Evolutionary conservation across 352 stramenopile genomes (phyloP).

Genomic region (Phytophthora lateralis): DNA sequence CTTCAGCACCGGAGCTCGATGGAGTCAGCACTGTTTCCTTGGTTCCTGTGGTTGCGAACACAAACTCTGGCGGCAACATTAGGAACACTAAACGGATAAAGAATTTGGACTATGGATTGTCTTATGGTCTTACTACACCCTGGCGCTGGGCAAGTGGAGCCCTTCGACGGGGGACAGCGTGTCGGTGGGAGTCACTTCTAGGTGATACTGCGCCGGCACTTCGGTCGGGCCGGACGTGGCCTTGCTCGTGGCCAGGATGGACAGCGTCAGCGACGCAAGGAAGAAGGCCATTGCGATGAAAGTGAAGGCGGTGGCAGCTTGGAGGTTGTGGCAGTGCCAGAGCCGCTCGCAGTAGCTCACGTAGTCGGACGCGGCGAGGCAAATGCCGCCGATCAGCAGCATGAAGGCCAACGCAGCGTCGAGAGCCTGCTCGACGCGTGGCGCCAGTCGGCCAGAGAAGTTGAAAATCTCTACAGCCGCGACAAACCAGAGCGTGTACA

Average conservation of each 20-base stretch:
- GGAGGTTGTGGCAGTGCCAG: conserved; percentile 63
- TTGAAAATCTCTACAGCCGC: conserved; percentile 50
- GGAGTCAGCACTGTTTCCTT: background rate
- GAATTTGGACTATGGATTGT: conserved; percentile 6
- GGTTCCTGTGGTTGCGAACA: too few relatives aligned
- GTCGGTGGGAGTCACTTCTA: conserved; percentile 38
- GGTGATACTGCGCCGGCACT: conserved; percentile 33
- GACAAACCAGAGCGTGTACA: conserved; percentile 59
- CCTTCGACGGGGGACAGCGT: conserved; percentile 41
- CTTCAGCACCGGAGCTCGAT: background rate
- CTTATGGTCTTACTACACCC: conserved; percentile 26
- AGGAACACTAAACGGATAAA: background rate
- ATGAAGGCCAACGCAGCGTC: conserved; percentile 46
- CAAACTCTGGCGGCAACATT: background rate
- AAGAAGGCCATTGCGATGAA: conserved; percentile 61
- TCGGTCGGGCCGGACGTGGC: conserved; percentile 8
- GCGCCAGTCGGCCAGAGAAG: conserved; percentile 23
- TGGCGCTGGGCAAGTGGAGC: conserved; percentile 21
- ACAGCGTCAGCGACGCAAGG: conserved; percentile 42
- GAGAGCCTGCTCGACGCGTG: conserved; percentile 30
- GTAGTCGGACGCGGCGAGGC: conserved; percentile 55
- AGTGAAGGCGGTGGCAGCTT: conserved; percentile 51
- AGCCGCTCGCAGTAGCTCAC: conserved; percentile 40
- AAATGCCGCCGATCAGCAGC: conserved; percentile 62
- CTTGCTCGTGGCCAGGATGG: conserved; percentile 33